Conservation (phyloP, 2,329 filamentous ascomycete species). For the Colletotrichum sp. region DNA sequence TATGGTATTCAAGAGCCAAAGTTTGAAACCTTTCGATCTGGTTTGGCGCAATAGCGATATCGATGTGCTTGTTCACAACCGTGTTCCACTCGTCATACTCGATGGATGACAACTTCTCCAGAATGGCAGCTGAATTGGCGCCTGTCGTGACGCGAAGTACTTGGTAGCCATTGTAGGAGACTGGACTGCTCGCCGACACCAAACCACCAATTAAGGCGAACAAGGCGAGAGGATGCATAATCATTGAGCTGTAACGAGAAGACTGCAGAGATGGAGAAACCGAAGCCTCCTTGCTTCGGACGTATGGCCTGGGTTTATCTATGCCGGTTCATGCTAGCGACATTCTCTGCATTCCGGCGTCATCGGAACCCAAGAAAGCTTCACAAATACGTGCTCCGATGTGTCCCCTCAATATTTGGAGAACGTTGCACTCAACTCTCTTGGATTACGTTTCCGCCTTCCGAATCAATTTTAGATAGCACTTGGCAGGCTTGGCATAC, state of each 20-base stretch:
- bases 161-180: slow-evolving; percentile 10
- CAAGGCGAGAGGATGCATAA: background rate
- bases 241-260: background rate
- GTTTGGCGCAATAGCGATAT: slow-evolving; percentile 34
- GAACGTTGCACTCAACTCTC: background rate
- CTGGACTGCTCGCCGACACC: background rate
- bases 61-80: slow-evolving; percentile 21
- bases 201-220: background rate
- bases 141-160: slow-evolving; percentile 17
- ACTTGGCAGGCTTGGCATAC: background rate
- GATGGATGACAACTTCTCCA: background rate
- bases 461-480: background rate
- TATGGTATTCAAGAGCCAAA: slow-evolving; percentile 31
- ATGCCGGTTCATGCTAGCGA: background rate
- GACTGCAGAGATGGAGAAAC: background rate
- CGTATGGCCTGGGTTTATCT: background rate
- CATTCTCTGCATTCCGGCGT: background rate
- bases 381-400: background rate
- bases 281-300: background rate
- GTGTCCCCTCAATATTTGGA: background rate
- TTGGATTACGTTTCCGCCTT: background rate
- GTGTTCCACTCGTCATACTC: background rate
- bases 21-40: slow-evolving; percentile 30
- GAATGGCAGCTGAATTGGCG: background rate
- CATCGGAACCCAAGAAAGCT: background rate